Percentiles rank a stretch among this genome's conserved stretches.
phyloP scores from a whole-genome alignment of 2,329 filamentous ascomycete species.

The Trichoderma oligosporum region DNA sequence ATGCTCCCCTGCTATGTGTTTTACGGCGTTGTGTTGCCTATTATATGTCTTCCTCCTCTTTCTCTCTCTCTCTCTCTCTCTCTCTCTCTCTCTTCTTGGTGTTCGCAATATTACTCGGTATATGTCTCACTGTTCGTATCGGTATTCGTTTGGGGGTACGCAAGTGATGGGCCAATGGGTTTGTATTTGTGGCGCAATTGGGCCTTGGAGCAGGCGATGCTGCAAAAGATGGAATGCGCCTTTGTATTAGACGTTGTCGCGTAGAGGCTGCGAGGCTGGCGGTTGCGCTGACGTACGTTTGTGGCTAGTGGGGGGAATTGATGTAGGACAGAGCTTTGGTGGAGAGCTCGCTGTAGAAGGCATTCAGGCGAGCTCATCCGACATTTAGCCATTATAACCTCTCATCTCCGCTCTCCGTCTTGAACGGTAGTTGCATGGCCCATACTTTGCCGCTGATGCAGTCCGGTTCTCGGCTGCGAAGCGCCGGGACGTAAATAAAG shows the following conservation, averaged over 20 bases:
- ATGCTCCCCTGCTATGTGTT: neutral
- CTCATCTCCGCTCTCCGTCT: neutral
- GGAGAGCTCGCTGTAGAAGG: constrained; percentile 10
- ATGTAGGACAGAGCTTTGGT: constrained; percentile 16
- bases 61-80: neutral
- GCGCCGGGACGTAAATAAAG: neutral
- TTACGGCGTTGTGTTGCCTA: constrained; percentile 6
- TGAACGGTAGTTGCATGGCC: neutral
- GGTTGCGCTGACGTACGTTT: constrained; percentile 34
- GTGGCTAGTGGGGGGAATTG: constrained; percentile 14
- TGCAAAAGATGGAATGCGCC: constrained; percentile 5
- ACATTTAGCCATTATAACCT: neutral
- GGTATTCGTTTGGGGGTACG: neutral
- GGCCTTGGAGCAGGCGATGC: neutral
- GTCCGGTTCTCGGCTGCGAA: neutral
- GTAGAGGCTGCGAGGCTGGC: constrained; percentile 8
- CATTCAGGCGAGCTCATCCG: neutral
- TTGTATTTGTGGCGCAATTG: constrained; percentile 8
- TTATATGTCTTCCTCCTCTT: neutral
- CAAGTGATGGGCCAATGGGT: neutral
- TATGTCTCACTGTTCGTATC: constrained; percentile 7
- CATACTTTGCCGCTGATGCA: neutral
- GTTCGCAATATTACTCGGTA: neutral
- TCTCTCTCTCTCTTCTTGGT: neutral
- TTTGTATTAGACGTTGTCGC: constrained; percentile 6